Percentiles rank a stretch among this genome's conserved stretches.
phyloP scores from a whole-genome alignment of 2,329 filamentous ascomycete species.

The Hypoxylon sp. region DNA sequence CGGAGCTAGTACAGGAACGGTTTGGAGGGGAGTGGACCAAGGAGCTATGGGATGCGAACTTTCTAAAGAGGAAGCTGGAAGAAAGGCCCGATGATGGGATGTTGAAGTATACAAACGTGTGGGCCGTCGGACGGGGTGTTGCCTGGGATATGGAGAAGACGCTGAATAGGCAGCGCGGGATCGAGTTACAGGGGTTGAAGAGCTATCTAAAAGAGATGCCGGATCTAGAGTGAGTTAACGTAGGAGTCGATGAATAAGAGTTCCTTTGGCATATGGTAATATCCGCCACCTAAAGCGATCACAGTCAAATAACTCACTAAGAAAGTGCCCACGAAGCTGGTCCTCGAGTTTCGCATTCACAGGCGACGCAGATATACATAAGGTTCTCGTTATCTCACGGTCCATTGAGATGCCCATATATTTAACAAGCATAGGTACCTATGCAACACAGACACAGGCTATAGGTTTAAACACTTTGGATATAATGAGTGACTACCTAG shows the following conservation, averaged over 20 bases:
- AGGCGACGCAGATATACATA: slow-evolving; percentile 18
- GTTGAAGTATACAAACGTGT: slow-evolving; percentile 69
- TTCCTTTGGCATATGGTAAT: background rate
- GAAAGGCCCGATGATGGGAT: slow-evolving; percentile 63
- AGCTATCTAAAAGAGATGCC: slow-evolving; percentile 54
- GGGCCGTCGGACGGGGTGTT: slow-evolving; percentile 66
- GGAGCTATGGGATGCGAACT: slow-evolving; percentile 62
- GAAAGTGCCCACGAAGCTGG: slow-evolving; percentile 8
- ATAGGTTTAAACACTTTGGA: too few species aligned
- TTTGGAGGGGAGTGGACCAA: slow-evolving; percentile 59
- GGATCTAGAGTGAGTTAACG: slow-evolving; percentile 3
- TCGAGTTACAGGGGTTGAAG: slow-evolving; percentile 59
- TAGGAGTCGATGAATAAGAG: background rate
- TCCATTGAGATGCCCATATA: background rate
- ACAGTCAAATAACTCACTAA: slow-evolving; percentile 22
- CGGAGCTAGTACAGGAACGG: slow-evolving; percentile 63
- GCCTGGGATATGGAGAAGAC: slow-evolving; percentile 66
- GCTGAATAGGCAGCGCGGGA: slow-evolving; percentile 62
- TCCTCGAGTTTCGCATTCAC: slow-evolving; percentile 16
- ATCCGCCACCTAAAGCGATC: slow-evolving; percentile 2
- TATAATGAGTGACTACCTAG: too few species aligned
- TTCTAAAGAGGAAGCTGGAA: slow-evolving; percentile 59
- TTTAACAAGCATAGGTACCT: too few species aligned
- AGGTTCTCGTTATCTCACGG: background rate
- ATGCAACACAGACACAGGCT: too few species aligned